Base-by-base conservation (phyloP, 176 grass and related monocot genomes). In the Alloteropsis semialata region DNA sequence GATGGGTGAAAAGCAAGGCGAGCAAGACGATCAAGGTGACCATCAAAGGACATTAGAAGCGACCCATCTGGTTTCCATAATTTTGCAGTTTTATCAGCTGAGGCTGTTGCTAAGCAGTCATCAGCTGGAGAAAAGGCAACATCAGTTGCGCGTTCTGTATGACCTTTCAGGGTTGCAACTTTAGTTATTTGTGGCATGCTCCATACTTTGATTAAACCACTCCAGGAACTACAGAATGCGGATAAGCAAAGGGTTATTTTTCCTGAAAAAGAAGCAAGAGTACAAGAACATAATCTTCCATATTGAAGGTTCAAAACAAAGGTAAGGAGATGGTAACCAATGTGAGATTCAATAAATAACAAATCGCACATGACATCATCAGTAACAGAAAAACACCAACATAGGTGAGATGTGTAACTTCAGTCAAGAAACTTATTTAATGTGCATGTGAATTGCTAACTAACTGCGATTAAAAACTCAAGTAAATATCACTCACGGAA, bases 1-100 rank as follows among this genome's bases (percentile, higher is more conserved):
- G 96, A 98, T 71, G 96, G 96, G 90, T 98, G 96, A 75, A 98
- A 98, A 79, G 90, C 88, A 86, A 98, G 41, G 28, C 96, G 90
- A 34, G 76, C 92, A 72, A 98, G 96, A 65, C 96, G 92, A 79
- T 98, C 96, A 32, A 98, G 89, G 78, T 98, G 96, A 27, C 96
- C 96, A 89, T 95, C 83, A 79, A 98, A 98, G 29, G 96, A 93
- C 56, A 72, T 74, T 80, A 93, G 77, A 77, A 98, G 90, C 65
- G 93, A 89, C 18, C 96, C 92, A 72, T 91, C 89, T 0, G 75
- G 89, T 25, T 91, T 89, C 92, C 92, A 98, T 43, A 98, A 75
- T 84, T 98, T 98, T 32, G 91, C 96, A 56, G 91, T 95, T 84
- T 78, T 88, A 88, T 98, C 96, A 38, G 96, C 96, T 36, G 96